A percentile compares a stretch with the other conserved stretches of the same genome.
Conservation (phyloP, 2,329 filamentous ascomycete species). For the Colletotrichum falcatum region DNA sequence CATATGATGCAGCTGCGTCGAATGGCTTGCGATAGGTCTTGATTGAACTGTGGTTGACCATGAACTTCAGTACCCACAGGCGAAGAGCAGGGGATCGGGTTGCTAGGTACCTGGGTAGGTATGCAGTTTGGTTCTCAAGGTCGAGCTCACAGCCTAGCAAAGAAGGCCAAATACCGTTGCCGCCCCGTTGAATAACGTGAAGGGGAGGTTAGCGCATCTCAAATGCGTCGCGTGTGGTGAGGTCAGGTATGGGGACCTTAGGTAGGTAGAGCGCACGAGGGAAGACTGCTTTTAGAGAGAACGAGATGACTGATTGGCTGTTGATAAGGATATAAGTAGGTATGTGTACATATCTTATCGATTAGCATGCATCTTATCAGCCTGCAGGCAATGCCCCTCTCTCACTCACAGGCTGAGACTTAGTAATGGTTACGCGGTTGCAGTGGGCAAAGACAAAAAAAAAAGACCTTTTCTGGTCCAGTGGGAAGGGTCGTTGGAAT, state of each 20-base stretch:
- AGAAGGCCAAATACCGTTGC: constrained; percentile 4
- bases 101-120: too few relatives aligned
- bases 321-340: not conserved
- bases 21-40: not conserved
- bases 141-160: not conserved
- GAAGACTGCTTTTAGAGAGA: not conserved
- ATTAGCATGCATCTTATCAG: not conserved
- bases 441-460: not conserved
- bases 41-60: not conserved
- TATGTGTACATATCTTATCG: not conserved
- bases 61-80: not conserved
- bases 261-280: not conserved
- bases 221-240: not conserved
- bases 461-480: not conserved
- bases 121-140: not conserved
- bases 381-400: not conserved
- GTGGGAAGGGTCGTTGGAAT: not conserved
- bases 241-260: not conserved
- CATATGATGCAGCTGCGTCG: not conserved
- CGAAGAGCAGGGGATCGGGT: not conserved
- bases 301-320: not conserved
- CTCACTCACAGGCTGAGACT: not conserved
- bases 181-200: not conserved
- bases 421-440: too few relatives aligned
- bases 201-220: constrained; percentile 4